Evolutionary conservation across 805 yeast species (phyloP), one percentile per base, ranked within the genome.

Genomic region (Saccharomycopsis olivae): DNA sequence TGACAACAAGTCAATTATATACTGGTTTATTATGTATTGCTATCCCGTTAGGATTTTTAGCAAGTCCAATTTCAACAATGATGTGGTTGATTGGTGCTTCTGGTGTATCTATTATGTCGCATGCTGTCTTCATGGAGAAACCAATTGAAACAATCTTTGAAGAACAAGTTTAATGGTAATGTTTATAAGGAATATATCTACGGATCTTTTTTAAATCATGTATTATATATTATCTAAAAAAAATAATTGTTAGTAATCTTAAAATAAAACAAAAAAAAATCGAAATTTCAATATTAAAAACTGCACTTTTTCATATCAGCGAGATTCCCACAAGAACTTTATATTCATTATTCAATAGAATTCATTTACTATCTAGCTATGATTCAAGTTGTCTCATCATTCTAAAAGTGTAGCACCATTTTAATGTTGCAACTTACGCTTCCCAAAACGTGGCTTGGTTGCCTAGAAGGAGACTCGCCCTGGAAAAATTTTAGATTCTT

Each of bases 141-240:
- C 98, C 98, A 16, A 78, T 88, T 46, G 97, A 92, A 64, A 78
- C 89, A 29, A 88, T 89, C 15, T 92, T 89, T 56, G 92, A 87
- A 55, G 96, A 86, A 57, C 85, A 81, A 43, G 49, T 46, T 32
- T 46, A 33, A 44, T 15, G 16, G 32, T 13, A 31, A 10, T 10
- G 35, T 15, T 31, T 31, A 31, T 5, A 9, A 13, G 31, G 16
- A n/a, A n/a, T n/a, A n/a, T n/a, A n/a, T n/a, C n/a, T n/a, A n/a
- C n/a, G n/a, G n/a, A n/a, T n/a, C n/a, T n/a, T n/a, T n/a, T n/a
- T n/a, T n/a, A n/a, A n/a, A n/a, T n/a, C n/a, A n/a, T n/a, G n/a
- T n/a, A n/a, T n/a, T n/a, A n/a, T n/a, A n/a, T n/a, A n/a, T n/a
- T n/a, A n/a, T n/a, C n/a, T n/a, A n/a, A n/a, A n/a, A n/a, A n/a